Evolutionary conservation across 192 early-diverging fungal genomes (phyloP).

Genomic region (Coemansia sp.): DNA sequence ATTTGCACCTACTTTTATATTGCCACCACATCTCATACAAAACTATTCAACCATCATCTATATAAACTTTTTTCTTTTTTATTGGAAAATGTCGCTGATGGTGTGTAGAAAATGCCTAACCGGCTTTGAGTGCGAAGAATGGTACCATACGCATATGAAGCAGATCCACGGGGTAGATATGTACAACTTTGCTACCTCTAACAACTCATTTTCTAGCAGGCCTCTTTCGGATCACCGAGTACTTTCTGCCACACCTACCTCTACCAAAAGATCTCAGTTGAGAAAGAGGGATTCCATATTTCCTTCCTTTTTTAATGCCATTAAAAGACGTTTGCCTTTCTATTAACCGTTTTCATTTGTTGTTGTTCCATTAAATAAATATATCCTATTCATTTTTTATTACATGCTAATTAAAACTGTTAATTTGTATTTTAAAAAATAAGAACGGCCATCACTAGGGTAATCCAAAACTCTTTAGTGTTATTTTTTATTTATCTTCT

Average conservation of each 20-base stretch:
- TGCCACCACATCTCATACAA: not conserved
- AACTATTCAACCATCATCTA: not conserved
- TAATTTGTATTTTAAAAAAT: no score
- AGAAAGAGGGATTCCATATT: constrained; percentile 23
- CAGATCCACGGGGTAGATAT: constrained; percentile 31
- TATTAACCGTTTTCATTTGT: constrained; percentile 7
- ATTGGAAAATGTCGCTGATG: constrained; percentile 20
- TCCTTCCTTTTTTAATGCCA: constrained; percentile 26
- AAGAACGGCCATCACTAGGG: no score
- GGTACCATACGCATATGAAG: constrained; percentile 47
- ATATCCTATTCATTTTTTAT: no score
- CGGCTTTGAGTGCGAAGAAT: constrained; percentile 48
- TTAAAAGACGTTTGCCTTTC: constrained; percentile 26
- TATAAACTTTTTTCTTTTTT: not conserved
- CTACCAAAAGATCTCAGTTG: constrained; percentile 5
- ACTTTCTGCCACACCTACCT: not conserved
- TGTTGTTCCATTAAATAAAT: not conserved
- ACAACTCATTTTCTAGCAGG: not conserved
- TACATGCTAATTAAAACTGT: no score
- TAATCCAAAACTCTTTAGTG: no score
- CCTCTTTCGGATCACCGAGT: not conserved
- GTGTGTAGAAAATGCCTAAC: constrained; percentile 41
- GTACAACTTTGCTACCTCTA: constrained; percentile 8
- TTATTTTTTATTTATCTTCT: no score
- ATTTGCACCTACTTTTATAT: no score